Percentiles rank a stretch among this genome's conserved stretches.
Evolutionary conservation across 495 filamentous ascomycete species (phyloP).

Genomic region (Cercophora samala): DNA sequence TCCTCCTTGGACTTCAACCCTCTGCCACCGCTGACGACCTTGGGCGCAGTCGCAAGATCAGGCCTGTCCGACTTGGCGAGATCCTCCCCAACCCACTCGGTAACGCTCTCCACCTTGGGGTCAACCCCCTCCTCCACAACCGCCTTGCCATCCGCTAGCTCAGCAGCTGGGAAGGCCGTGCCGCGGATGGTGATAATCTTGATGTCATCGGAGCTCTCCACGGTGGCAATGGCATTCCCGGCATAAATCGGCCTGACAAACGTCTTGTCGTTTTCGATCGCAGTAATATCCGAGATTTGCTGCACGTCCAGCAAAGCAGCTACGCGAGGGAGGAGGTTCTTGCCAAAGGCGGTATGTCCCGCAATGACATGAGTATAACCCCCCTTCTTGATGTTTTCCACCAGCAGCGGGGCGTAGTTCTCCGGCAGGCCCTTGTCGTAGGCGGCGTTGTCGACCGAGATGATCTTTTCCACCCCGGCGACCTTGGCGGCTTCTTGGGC

Average conservation of each 20-base stretch:
- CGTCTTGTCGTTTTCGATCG: constrained; percentile 84
- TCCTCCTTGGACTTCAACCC: constrained; percentile 97
- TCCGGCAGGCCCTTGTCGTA: constrained; percentile 96
- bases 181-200: constrained; percentile 91
- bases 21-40: constrained; percentile 90
- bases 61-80: constrained; percentile 89
- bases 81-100: constrained; percentile 92
- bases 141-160: constrained; percentile 52
- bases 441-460: constrained; percentile 79
- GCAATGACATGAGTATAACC: constrained; percentile 87
- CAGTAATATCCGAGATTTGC: constrained; percentile 87
- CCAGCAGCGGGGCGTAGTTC: constrained; percentile 88
- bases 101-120: constrained; percentile 64
- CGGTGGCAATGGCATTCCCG: constrained; percentile 95
- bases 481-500: constrained; percentile 88
- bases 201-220: constrained; percentile 79
- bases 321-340: constrained; percentile 90
- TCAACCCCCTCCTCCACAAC: constrained; percentile 64
- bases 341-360: constrained; percentile 93
- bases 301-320: constrained; percentile 91
- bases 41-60: constrained; percentile 83
- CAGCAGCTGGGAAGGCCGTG: constrained; percentile 74
- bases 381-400: constrained; percentile 93
- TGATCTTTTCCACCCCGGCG: constrained; percentile 83
- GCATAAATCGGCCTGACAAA: constrained; percentile 98